These are phyloP conservation scores for Juncus effusus DNA, from an alignment of 176 grass and related monocot species.

Conservation along the genomic window DNA sequence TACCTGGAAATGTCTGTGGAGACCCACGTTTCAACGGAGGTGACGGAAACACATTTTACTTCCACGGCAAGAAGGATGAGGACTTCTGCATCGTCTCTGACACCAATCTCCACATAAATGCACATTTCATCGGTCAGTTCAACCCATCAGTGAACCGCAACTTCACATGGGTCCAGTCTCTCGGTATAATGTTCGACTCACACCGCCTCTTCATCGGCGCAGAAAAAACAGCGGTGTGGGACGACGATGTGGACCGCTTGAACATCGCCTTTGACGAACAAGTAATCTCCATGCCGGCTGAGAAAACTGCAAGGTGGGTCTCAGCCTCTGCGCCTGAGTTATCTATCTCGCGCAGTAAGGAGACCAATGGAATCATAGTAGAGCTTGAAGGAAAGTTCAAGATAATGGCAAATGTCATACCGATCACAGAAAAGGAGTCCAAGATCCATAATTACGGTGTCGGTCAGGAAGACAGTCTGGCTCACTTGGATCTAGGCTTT, in stretches of 20 bases:
- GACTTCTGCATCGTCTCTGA: constrained; percentile 56
- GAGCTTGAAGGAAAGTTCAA: constrained; percentile 29
- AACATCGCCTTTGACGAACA: constrained; percentile 31
- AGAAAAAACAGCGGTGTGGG: constrained; percentile 32
- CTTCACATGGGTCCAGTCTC: constrained; percentile 57
- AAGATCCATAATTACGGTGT: constrained; percentile 43
- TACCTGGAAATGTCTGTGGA: constrained; percentile 12
- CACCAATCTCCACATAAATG: constrained; percentile 54
- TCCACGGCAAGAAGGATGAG: constrained; percentile 45
- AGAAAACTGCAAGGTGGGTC: constrained; percentile 9
- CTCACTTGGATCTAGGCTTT: constrained; percentile 43
- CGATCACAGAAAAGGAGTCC: constrained; percentile 51
- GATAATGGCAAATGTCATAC: constrained; percentile 39
- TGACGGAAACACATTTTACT: constrained; percentile 67
- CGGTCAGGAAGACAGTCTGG: constrained; percentile 33
- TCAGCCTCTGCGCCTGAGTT: constrained; percentile 15
- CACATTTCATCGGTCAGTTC: constrained; percentile 49
- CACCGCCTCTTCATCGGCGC: constrained; percentile 44
- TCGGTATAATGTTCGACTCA: constrained; percentile 42
- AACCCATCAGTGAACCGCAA: constrained; percentile 33
- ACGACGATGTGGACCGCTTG: constrained; percentile 40
- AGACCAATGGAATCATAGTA: constrained; percentile 35
- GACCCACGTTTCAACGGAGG: constrained; percentile 60
- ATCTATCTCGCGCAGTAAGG: constrained; percentile 34
- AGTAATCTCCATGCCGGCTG: constrained; percentile 8